Evolutionary conservation across 768 basidiomycete genomes (phyloP).

Genomic region (Termitomyces sp.): DNA sequence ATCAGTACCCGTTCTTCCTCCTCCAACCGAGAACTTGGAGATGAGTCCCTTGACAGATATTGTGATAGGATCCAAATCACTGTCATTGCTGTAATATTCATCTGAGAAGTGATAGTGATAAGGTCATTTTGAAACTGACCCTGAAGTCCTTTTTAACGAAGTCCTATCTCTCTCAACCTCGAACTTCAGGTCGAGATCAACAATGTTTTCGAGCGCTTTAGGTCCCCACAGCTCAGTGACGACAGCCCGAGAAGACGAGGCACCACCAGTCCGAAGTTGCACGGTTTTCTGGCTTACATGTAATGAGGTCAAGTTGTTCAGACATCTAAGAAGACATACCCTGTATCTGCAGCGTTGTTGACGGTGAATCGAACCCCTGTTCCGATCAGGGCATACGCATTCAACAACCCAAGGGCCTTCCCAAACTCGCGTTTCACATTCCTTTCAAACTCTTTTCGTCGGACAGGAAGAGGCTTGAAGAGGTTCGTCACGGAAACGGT

Average conservation of each 20-base stretch:
- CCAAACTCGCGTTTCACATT: slow-evolving; percentile 88
- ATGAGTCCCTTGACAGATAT: slow-evolving; percentile 61
- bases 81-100: slow-evolving; percentile 4
- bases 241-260: slow-evolving; percentile 57
- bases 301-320: not conserved
- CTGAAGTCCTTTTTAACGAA: slow-evolving; percentile 37
- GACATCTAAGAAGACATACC: slow-evolving; percentile 48
- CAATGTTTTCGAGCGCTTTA: slow-evolving; percentile 71
- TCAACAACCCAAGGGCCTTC: slow-evolving; percentile 78
- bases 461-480: slow-evolving; percentile 83
- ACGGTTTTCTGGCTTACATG: slow-evolving; percentile 55
- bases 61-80: slow-evolving; percentile 37
- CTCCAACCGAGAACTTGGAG: slow-evolving; percentile 76
- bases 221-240: slow-evolving; percentile 83
- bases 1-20: slow-evolving; percentile 77
- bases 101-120: not conserved
- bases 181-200: slow-evolving; percentile 71
- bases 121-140: slow-evolving; percentile 16
- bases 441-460: slow-evolving; percentile 87
- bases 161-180: slow-evolving; percentile 65
- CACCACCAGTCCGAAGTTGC: slow-evolving; percentile 74
- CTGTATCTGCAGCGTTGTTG: slow-evolving; percentile 64
- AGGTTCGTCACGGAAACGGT: slow-evolving; percentile 71
- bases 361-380: slow-evolving; percentile 74
- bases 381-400: slow-evolving; percentile 82